Evolutionary conservation across 2,329 filamentous ascomycete species (phyloP).

Genomic region (Fusarium subglutinans): DNA sequence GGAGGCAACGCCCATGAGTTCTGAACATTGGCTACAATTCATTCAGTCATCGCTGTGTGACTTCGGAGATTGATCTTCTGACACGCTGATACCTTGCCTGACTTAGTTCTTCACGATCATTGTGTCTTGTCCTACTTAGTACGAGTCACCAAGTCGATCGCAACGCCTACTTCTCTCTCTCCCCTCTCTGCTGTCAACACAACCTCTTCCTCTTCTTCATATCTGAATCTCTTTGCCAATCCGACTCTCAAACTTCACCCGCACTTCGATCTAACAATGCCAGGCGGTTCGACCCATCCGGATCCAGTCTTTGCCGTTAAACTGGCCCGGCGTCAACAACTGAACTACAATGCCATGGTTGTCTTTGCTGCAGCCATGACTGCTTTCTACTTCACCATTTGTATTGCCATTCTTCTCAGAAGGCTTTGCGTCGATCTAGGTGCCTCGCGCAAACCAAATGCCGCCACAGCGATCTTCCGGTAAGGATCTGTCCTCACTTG

Average conservation of each 20-base stretch:
- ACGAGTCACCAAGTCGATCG: conserved; percentile 15
- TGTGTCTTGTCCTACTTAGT: conserved; percentile 30
- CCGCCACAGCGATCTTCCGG: conserved; percentile 26
- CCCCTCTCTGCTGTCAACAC: neutral
- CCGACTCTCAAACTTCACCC: neutral
- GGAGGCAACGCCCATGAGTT: neutral
- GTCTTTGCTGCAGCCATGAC: conserved; percentile 35
- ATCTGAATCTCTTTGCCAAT: neutral
- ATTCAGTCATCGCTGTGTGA: conserved; percentile 17
- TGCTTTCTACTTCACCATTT: conserved; percentile 20
- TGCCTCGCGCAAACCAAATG: conserved; percentile 17
- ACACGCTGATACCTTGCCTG: conserved; percentile 19
- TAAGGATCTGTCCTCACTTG: neutral
- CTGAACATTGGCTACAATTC: conserved; percentile 5
- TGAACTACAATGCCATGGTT: conserved; percentile 41
- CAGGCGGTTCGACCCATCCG: conserved; percentile 9
- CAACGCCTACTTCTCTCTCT: conserved; percentile 5
- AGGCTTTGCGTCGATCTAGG: conserved; percentile 11
- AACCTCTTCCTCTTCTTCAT: neutral
- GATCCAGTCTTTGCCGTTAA: conserved; percentile 34
- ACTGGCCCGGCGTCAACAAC: conserved; percentile 33
- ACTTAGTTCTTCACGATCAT: conserved; percentile 23
- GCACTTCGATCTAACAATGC: conserved; percentile 21
- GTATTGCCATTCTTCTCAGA: conserved; percentile 22
- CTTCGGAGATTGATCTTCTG: conserved; percentile 22